A percentile compares a stretch with the other conserved stretches of the same genome.
Conservation (phyloP, 2,329 filamentous ascomycete genomes). For the Acarospora socialis region DNA sequence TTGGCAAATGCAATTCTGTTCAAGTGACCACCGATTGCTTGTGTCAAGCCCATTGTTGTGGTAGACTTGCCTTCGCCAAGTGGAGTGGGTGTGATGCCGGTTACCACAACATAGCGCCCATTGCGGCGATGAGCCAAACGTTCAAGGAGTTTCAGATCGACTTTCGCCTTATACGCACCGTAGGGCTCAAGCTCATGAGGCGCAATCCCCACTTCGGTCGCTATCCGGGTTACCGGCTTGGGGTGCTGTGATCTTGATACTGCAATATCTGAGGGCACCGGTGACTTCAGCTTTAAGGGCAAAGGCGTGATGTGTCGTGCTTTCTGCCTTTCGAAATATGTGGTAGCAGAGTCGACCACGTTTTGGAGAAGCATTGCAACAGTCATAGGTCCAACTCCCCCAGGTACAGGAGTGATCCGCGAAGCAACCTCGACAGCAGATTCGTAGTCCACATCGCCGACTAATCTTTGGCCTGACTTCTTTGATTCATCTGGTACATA, state of each 20-base stretch:
- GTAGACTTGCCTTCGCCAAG: conserved; percentile 97
- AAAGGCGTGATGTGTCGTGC: conserved; percentile 65
- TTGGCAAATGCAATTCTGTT: conserved; percentile 87
- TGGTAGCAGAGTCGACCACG: conserved; percentile 71
- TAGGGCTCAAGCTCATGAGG: conserved; percentile 87
- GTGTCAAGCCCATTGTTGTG: conserved; percentile 87
- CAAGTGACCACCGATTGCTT: conserved; percentile 80
- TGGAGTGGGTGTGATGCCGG: conserved; percentile 91
- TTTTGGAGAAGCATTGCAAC: conserved; percentile 97
- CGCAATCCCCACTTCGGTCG: conserved; percentile 74
- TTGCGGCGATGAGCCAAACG: conserved; percentile 76
- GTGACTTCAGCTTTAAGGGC: conserved; percentile 62
- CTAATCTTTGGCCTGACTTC: conserved; percentile 83
- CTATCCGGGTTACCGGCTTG: conserved; percentile 78
- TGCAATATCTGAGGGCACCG: conserved; percentile 91
- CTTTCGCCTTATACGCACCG: conserved; percentile 90
- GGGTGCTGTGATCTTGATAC: conserved; percentile 79
- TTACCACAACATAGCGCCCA: conserved; percentile 82
- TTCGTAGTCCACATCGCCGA: conserved; percentile 90
- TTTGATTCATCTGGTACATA: conserved; percentile 78
- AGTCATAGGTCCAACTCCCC: conserved; percentile 96
- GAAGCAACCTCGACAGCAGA: conserved; percentile 75
- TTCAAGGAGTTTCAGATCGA: conserved; percentile 68
- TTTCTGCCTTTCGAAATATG: conserved; percentile 72
- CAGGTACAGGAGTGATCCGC: conserved; percentile 87